Conservation (phyloP, 805 yeast species). For the Cyberlindnera maritima region DNA sequence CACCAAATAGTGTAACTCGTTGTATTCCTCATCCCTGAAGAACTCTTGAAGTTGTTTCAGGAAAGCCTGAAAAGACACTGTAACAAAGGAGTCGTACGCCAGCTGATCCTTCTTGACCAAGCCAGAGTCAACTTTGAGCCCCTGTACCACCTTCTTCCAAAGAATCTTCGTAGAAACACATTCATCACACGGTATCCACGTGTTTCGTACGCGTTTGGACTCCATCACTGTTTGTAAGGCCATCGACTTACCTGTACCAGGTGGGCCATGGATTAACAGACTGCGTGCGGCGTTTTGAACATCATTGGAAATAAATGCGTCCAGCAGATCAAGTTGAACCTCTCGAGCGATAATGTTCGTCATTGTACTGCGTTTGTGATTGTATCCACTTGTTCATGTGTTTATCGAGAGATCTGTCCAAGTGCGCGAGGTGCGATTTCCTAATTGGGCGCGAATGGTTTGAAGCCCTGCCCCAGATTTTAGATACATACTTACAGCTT, state of each 20-base stretch:
- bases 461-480: not conserved
- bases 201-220: slow-evolving; percentile 8
- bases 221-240: slow-evolving; percentile 14
- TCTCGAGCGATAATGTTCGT: slow-evolving; percentile 12
- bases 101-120: slow-evolving; percentile 3
- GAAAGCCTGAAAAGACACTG: slow-evolving; percentile 24
- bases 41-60: slow-evolving; percentile 17
- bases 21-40: slow-evolving; percentile 6
- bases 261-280: slow-evolving; percentile 19
- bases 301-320: slow-evolving; percentile 15
- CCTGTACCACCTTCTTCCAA: slow-evolving; percentile 20
- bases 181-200: slow-evolving; percentile 26
- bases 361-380: not conserved
- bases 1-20: slow-evolving; percentile 22
- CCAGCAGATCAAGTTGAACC: slow-evolving; percentile 18
- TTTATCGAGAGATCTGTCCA: too few relatives aligned
- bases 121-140: slow-evolving; percentile 16
- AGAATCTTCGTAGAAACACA: slow-evolving; percentile 25
- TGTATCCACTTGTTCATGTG: too few relatives aligned
- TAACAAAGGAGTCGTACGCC: slow-evolving; percentile 11
- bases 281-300: slow-evolving; percentile 8
- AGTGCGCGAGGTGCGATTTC: too few relatives aligned
- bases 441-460: not conserved
- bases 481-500: too few relatives aligned
- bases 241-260: slow-evolving; percentile 26